These are phyloP conservation scores for Blastobotrys capitulatus DNA, from an alignment of 1,139 yeast genomes.

Conservation along the genomic window DNA sequence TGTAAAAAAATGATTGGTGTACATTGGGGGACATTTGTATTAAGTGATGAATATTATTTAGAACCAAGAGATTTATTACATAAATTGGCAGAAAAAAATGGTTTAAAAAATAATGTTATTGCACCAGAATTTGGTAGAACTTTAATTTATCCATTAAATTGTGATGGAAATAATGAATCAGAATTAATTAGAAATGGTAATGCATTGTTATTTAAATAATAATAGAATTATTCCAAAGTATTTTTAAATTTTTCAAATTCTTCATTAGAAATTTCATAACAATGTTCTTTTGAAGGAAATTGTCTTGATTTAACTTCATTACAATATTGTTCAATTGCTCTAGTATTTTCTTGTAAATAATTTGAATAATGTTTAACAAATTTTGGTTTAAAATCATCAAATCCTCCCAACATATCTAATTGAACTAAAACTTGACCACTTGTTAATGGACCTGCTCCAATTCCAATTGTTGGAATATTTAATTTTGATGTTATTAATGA, in stretches of 20 bases:
- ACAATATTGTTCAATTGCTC: conserved; percentile 50
- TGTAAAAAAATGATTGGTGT: conserved; percentile 72
- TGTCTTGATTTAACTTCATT: conserved; percentile 47
- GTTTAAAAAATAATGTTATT: conserved; percentile 36
- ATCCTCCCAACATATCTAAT: conserved; percentile 72
- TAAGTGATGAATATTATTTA: conserved; percentile 79
- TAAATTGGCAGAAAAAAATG: conserved; percentile 23
- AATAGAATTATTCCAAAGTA: background rate
- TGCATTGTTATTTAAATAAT: conserved; percentile 25
- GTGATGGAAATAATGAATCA: conserved; percentile 13
- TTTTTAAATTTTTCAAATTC: conserved; percentile 46
- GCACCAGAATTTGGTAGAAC: conserved; percentile 54
- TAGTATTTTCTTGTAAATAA: conserved; percentile 45
- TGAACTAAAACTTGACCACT: conserved; percentile 90
- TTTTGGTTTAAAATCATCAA: conserved; percentile 55
- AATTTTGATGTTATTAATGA: conserved; percentile 54
- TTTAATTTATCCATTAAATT: conserved; percentile 32
- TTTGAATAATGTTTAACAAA: conserved; percentile 70
- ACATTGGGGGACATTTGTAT: conserved; percentile 93
- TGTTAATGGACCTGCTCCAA: conserved; percentile 84
- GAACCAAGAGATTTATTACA: conserved; percentile 63
- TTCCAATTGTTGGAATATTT: conserved; percentile 81
- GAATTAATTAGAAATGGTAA: conserved; percentile 30
- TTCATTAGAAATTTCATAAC: conserved; percentile 66
- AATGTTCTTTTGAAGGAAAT: conserved; percentile 68